These are phyloP conservation scores for Linum lewisii DNA, from an alignment of 345 rosid species.

Conservation along the genomic window DNA sequence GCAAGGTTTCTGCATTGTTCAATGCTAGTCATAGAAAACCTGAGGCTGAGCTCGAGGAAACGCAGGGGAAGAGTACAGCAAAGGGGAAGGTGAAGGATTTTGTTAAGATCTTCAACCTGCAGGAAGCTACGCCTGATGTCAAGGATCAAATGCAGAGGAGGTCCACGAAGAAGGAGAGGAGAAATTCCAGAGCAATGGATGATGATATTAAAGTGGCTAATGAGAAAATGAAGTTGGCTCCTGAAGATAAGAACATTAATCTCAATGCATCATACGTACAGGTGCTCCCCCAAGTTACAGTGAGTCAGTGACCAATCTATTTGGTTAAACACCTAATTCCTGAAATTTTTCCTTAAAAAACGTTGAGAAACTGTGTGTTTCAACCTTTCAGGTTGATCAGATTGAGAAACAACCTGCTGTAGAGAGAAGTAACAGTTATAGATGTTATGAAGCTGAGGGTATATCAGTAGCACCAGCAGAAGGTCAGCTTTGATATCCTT, in stretches of 20 bases:
- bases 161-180: slow-evolving; percentile 33
- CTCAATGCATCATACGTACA: not conserved
- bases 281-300: slow-evolving; percentile 16
- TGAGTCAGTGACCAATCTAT: not conserved
- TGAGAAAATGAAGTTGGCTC: slow-evolving; percentile 18
- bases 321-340: not conserved
- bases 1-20: slow-evolving; percentile 19
- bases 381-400: slow-evolving; percentile 25
- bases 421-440: slow-evolving; percentile 11
- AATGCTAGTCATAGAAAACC: slow-evolving; percentile 20
- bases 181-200: slow-evolving; percentile 14
- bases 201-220: slow-evolving; percentile 12
- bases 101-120: slow-evolving; percentile 64
- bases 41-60: slow-evolving; percentile 25
- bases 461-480: slow-evolving; percentile 28
- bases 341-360: not conserved
- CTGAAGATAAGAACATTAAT: slow-evolving; percentile 12
- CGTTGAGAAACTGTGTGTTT: not conserved
- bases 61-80: slow-evolving; percentile 27
- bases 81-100: slow-evolving; percentile 75
- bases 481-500: slow-evolving; percentile 23
- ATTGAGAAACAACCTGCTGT: slow-evolving; percentile 15
- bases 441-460: slow-evolving; percentile 29
- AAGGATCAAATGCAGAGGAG: slow-evolving; percentile 28
- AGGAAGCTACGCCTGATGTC: slow-evolving; percentile 19